Evolutionary conservation across 805 yeast species (phyloP).

Genomic region (Saturnispora halmiae): DNA sequence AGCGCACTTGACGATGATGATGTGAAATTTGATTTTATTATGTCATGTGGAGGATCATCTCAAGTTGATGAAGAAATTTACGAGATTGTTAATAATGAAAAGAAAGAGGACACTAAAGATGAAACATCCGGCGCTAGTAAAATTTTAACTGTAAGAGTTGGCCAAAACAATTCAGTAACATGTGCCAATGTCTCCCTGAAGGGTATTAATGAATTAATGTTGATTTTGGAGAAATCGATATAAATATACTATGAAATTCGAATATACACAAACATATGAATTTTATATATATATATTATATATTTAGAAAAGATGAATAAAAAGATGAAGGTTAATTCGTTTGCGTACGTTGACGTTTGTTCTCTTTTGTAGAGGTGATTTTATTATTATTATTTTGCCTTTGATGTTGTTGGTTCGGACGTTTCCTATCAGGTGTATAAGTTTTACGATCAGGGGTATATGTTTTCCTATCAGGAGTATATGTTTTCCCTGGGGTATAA

Average conservation of each 20-base stretch:
- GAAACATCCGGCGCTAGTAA: slow-evolving; percentile 28
- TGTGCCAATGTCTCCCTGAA: slow-evolving; percentile 55
- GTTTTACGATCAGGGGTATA: neutral
- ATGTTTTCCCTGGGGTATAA: neutral
- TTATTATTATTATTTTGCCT: neutral
- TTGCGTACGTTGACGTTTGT: neutral
- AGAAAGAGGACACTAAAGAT: no score
- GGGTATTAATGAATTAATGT: slow-evolving; percentile 63
- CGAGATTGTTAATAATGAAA: slow-evolving; percentile 39
- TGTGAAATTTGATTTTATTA: slow-evolving; percentile 32
- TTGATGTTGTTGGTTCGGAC: neutral
- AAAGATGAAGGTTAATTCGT: no score
- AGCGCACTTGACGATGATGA: neutral
- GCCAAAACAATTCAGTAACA: slow-evolving; percentile 26
- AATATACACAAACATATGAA: no score
- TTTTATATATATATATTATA: no score
- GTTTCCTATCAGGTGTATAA: slow-evolving; percentile 5
- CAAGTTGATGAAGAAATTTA: slow-evolving; percentile 63
- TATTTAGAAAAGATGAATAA: no score
- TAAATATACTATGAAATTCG: no score
- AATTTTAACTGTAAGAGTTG: slow-evolving; percentile 55
- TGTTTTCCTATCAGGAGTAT: slow-evolving; percentile 3
- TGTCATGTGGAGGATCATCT: slow-evolving; percentile 57
- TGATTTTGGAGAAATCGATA: slow-evolving; percentile 31
- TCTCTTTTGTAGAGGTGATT: neutral